These are phyloP conservation scores for Monosporascus sp. DNA, from an alignment of 2,329 filamentous ascomycete genomes.

Conservation along the genomic window DNA sequence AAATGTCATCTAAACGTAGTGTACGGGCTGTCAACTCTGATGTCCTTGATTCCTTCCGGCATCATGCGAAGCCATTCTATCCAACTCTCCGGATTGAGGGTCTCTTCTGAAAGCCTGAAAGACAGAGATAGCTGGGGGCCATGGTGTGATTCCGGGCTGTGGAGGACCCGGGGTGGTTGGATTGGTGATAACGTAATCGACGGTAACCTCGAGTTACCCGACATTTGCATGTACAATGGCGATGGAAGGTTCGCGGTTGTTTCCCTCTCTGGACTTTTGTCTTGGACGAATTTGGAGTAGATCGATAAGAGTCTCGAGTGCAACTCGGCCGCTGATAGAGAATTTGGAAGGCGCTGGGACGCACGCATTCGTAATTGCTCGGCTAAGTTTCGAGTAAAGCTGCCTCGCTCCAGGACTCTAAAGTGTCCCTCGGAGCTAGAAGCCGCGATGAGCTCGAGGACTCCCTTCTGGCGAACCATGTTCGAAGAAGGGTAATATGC, in stretches of 20 bases:
- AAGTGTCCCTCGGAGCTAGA: slow-evolving; percentile 49
- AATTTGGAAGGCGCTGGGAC: slow-evolving; percentile 34
- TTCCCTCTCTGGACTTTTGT: slow-evolving; percentile 43
- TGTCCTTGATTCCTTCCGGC: slow-evolving; percentile 51
- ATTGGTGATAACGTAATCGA: slow-evolving; percentile 51
- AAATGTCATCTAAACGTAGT: slow-evolving; percentile 33
- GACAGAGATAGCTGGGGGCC: slow-evolving; percentile 44
- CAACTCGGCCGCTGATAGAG: slow-evolving; percentile 48
- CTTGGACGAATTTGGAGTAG: slow-evolving; percentile 48
- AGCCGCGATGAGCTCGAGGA: slow-evolving; percentile 52
- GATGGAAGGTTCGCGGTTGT: slow-evolving; percentile 44
- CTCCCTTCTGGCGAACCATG: slow-evolving; percentile 46
- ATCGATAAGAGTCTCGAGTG: slow-evolving; percentile 47
- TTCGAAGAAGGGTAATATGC: slow-evolving; percentile 51
- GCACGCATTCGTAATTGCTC: slow-evolving; percentile 46
- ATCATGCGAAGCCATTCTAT: slow-evolving; percentile 54
- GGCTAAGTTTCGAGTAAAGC: slow-evolving; percentile 46
- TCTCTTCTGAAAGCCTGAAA: slow-evolving; percentile 46
- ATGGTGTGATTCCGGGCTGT: slow-evolving; percentile 30
- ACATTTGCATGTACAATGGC: slow-evolving; percentile 51
- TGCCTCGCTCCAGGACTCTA: slow-evolving; percentile 40
- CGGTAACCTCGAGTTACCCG: slow-evolving; percentile 47
- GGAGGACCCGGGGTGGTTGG: slow-evolving; percentile 34
- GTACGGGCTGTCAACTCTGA: slow-evolving; percentile 50
- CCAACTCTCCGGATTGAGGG: slow-evolving; percentile 49